These are phyloP conservation scores for Curvularia lunata DNA, from an alignment of 2,329 filamentous ascomycete genomes.

Conservation along the genomic window DNA sequence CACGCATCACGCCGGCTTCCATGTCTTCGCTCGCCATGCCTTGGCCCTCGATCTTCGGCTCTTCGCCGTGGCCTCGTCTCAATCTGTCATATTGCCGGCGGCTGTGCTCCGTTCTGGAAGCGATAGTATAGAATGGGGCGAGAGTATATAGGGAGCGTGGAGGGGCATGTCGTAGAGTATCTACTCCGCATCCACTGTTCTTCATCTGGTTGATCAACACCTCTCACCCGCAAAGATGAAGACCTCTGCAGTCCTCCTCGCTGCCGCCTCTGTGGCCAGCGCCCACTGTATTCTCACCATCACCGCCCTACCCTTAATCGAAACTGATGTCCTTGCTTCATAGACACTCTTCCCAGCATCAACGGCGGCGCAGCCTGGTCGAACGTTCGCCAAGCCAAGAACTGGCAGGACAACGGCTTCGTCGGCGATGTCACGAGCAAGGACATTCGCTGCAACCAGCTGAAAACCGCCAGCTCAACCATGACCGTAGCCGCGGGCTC, in stretches of 20 bases:
- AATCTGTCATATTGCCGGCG: slow-evolving; percentile 4
- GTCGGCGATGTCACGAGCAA: slow-evolving; percentile 23
- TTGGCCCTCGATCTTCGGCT: background rate
- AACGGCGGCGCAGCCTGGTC: slow-evolving; percentile 12
- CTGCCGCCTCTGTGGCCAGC: slow-evolving; percentile 9
- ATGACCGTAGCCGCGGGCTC: slow-evolving; percentile 34
- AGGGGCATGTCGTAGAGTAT: background rate
- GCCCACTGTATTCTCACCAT: slow-evolving; percentile 11
- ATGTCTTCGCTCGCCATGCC: background rate
- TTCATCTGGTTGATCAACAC: background rate
- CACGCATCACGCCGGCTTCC: background rate
- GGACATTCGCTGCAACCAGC: slow-evolving; percentile 39
- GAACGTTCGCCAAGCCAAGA: slow-evolving; percentile 15
- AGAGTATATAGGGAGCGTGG: slow-evolving; percentile 2
- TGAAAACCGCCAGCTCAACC: slow-evolving; percentile 20
- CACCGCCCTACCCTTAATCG: background rate
- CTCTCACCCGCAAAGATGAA: slow-evolving; percentile 7
- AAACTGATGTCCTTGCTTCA: background rate
- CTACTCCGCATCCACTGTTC: slow-evolving; percentile 5
- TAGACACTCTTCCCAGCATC: slow-evolving; percentile 18
- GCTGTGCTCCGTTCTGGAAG: background rate
- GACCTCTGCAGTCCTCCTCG: slow-evolving; percentile 5
- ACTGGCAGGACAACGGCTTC: slow-evolving; percentile 21
- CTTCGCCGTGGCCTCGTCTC: background rate
- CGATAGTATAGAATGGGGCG: background rate